Evolutionary conservation across 2,329 filamentous ascomycete species (phyloP).

Genomic region (Zalaria sp.): DNA sequence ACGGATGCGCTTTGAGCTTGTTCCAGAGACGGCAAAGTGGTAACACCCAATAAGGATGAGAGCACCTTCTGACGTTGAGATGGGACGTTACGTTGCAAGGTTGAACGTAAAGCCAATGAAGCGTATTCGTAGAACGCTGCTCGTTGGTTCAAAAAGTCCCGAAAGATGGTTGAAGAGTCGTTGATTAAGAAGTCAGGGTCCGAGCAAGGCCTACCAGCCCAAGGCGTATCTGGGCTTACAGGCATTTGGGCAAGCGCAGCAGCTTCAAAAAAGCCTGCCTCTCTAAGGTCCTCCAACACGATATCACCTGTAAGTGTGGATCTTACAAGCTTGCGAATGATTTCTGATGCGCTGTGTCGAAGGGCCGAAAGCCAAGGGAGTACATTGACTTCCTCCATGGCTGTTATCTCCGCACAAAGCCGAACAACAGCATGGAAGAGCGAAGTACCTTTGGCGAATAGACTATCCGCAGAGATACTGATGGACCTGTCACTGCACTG

Average conservation of each 20-base stretch:
- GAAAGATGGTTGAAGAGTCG: constrained; percentile 52
- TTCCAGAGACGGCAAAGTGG: constrained; percentile 52
- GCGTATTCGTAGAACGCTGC: constrained; percentile 73
- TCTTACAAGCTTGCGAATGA: constrained; percentile 71
- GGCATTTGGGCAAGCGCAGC: constrained; percentile 58
- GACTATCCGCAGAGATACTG: constrained; percentile 50
- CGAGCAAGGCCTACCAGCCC: constrained; percentile 54
- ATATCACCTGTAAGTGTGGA: constrained; percentile 64
- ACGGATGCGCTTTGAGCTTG: constrained; percentile 57
- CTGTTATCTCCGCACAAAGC: constrained; percentile 56
- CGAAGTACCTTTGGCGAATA: constrained; percentile 59
- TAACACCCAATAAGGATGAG: constrained; percentile 61
- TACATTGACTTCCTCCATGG: constrained; percentile 45
- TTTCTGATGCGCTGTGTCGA: constrained; percentile 20
- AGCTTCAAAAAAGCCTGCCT: constrained; percentile 63
- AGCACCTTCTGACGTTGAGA: constrained; percentile 31
- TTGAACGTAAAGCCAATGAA: constrained; percentile 67
- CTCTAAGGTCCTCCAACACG: constrained; percentile 63
- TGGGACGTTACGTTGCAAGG: constrained; percentile 56
- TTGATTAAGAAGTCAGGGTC: constrained; percentile 55
- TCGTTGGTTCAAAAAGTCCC: constrained; percentile 65
- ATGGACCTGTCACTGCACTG: constrained; percentile 58
- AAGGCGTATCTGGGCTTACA: constrained; percentile 54
- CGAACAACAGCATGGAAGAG: constrained; percentile 72
- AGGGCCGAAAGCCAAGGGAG: constrained; percentile 44